phyloP scores from a whole-genome alignment of 169 alveolate species.

The Cryptosporidium viatorum region DNA sequence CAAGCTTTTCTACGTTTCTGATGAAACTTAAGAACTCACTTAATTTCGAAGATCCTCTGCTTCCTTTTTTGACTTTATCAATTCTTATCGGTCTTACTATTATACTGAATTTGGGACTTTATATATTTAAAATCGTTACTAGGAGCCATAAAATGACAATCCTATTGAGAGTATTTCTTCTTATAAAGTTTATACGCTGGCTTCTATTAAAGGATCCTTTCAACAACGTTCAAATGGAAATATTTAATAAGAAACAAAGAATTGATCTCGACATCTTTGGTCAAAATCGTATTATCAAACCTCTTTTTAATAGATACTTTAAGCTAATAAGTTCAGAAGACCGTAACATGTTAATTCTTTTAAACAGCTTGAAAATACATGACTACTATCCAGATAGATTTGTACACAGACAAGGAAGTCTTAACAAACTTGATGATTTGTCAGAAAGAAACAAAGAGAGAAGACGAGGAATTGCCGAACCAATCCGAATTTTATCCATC shows the following conservation, averaged over 20 bases:
- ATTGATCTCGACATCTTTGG: constrained; percentile 2
- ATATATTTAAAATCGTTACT: not conserved
- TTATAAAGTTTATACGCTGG: constrained; percentile 8
- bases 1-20: constrained; percentile 8
- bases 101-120: not conserved
- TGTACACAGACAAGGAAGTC: constrained; percentile 8
- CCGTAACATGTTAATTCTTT: constrained; percentile 15
- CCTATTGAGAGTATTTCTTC: constrained; percentile 10
- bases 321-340: constrained; percentile 25
- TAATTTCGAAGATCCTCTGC: constrained; percentile 60
- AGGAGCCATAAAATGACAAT: not conserved
- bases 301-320: constrained; percentile 9
- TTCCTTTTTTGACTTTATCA: constrained; percentile 17
- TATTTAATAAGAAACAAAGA: constrained; percentile 26
- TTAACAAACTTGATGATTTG: not conserved
- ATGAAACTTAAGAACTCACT: constrained; percentile 56
- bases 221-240: constrained; percentile 45
- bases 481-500: constrained; percentile 42
- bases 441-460: constrained; percentile 9
- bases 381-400: constrained; percentile 69
- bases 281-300: not conserved
- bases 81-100: not conserved
- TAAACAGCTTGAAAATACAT: constrained; percentile 5
- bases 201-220: constrained; percentile 37
- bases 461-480: not conserved